These are phyloP conservation scores for Prunus armeniaca DNA, from an alignment of 306 rosid species.

Conservation along the genomic window DNA sequence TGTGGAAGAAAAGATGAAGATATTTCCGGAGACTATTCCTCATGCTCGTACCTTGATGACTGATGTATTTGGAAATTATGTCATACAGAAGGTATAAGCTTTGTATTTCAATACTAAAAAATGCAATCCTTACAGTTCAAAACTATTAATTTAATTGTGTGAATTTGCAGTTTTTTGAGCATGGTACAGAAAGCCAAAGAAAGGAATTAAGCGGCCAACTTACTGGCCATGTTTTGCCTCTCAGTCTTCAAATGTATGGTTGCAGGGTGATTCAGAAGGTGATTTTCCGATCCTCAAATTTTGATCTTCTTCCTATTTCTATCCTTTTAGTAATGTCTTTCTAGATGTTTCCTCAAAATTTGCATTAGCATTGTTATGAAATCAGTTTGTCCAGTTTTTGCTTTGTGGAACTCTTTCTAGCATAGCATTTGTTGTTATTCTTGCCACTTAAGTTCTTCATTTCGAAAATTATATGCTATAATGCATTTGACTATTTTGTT, in stretches of 20 bases:
- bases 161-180: constrained; percentile 82
- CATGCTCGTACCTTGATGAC: constrained; percentile 92
- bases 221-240: constrained; percentile 82
- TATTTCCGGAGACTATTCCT: constrained; percentile 84
- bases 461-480: background rate
- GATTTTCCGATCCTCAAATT: constrained; percentile 21
- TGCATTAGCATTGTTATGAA: background rate
- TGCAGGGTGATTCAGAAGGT: constrained; percentile 99
- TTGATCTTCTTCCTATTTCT: constrained; percentile 14
- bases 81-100: constrained; percentile 80
- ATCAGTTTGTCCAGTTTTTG: background rate
- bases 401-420: background rate
- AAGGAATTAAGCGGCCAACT: constrained; percentile 77
- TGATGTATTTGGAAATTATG: constrained; percentile 97
- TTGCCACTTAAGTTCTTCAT: background rate
- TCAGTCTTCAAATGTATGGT: constrained; percentile 98
- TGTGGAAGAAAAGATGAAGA: constrained; percentile 66
- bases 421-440: background rate
- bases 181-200: constrained; percentile 84
- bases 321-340: background rate
- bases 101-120: constrained; percentile 16
- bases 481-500: background rate
- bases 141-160: constrained; percentile 25
- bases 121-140: background rate
- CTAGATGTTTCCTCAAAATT: constrained; percentile 2